Evolutionary conservation across 768 basidiomycete genomes (phyloP).

Genomic region (Calvatia gigantea): DNA sequence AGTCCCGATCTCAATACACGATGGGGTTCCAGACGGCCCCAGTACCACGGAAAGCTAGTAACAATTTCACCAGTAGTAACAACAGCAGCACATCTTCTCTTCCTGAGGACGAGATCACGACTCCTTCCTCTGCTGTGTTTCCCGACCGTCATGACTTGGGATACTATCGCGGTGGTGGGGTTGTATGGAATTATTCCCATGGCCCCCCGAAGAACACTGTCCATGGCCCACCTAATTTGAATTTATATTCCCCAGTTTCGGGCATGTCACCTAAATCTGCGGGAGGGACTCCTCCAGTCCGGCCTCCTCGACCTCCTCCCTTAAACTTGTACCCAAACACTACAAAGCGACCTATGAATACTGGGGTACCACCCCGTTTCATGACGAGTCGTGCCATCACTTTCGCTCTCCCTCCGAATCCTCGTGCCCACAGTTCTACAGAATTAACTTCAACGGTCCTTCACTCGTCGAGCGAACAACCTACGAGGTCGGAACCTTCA

Average conservation of each 20-base stretch:
- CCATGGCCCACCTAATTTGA: slow-evolving; percentile 21
- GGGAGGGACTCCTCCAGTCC: slow-evolving; percentile 17
- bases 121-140: not conserved
- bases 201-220: slow-evolving; percentile 21
- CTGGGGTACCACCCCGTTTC: slow-evolving; percentile 2
- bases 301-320: slow-evolving; percentile 15
- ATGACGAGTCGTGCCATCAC: slow-evolving; percentile 2
- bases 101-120: not conserved
- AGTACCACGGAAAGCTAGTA: not conserved
- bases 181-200: slow-evolving; percentile 12
- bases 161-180: not conserved
- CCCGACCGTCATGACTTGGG: not conserved
- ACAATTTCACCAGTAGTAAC: not conserved
- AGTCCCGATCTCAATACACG: slow-evolving; percentile 1
- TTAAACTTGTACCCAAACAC: not conserved
- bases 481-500: not conserved
- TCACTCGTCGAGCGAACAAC: not conserved
- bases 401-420: not conserved
- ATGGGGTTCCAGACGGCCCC: not conserved
- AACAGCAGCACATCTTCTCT: slow-evolving; percentile 3
- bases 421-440: not conserved
- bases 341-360: slow-evolving; percentile 5
- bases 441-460: not conserved
- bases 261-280: slow-evolving; percentile 9
- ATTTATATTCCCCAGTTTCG: slow-evolving; percentile 14